These are phyloP conservation scores for Aspergillus persii DNA, from an alignment of 2,329 filamentous ascomycete species.

Conservation along the genomic window DNA sequence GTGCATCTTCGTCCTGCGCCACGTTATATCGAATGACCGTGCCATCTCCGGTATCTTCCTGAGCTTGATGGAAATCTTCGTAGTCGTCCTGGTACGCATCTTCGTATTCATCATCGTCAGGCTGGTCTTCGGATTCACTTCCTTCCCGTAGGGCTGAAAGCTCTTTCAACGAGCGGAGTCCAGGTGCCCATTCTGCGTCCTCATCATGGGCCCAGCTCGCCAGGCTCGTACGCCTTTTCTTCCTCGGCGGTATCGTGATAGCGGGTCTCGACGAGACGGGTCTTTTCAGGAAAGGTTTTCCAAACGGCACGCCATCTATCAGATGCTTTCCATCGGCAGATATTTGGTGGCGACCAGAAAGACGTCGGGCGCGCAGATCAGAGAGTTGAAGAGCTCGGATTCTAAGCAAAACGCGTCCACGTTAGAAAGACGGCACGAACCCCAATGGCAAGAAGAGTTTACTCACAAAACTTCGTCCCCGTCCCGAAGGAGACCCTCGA, in stretches of 20 bases:
- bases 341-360: constrained; percentile 80
- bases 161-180: constrained; percentile 21
- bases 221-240: constrained; percentile 54
- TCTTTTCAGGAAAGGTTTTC: constrained; percentile 64
- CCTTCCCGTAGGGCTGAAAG: constrained; percentile 20
- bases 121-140: constrained; percentile 26
- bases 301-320: constrained; percentile 82
- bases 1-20: constrained; percentile 25
- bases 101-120: constrained; percentile 30
- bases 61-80: constrained; percentile 22
- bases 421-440: not conserved
- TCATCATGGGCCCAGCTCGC: constrained; percentile 30
- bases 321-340: constrained; percentile 74
- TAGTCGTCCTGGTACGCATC: constrained; percentile 27
- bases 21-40: constrained; percentile 37
- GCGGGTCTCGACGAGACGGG: constrained; percentile 60
- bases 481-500: constrained; percentile 69
- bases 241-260: constrained; percentile 70
- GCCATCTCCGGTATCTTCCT: constrained; percentile 31
- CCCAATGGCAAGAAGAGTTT: not conserved
- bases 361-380: constrained; percentile 69
- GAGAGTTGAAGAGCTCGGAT: constrained; percentile 74
- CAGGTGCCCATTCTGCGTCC: constrained; percentile 32
- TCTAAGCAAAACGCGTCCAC: constrained; percentile 42
- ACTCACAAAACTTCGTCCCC: constrained; percentile 80